Conservation (phyloP, 2,329 filamentous ascomycete species). For the Penicillium glabrum region DNA sequence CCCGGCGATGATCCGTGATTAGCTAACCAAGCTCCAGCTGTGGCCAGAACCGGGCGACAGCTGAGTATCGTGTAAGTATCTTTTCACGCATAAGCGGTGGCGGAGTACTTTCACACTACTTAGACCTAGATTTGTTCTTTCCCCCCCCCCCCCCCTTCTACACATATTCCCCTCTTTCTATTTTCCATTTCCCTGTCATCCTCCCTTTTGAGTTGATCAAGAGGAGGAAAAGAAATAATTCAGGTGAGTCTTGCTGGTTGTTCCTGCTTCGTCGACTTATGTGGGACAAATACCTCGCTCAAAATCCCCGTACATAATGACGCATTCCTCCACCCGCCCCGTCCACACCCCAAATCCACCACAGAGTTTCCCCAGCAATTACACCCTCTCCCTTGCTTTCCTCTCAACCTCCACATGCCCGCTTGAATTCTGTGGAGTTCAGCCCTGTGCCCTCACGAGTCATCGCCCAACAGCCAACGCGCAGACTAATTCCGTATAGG, state of each 20-base stretch:
- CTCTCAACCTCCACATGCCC: slow-evolving; percentile 26
- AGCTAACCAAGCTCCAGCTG: slow-evolving; percentile 11
- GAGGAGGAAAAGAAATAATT: background rate
- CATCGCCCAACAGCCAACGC: background rate
- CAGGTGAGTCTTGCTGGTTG: background rate
- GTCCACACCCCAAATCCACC: slow-evolving; percentile 22
- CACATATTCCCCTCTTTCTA: slow-evolving; percentile 8
- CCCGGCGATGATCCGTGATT: slow-evolving; percentile 16
- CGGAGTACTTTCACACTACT: slow-evolving; percentile 23
- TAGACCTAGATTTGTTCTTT: background rate
- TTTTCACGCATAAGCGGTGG: slow-evolving; percentile 19
- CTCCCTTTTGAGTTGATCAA: background rate
- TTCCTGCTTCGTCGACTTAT: background rate
- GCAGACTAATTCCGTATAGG: slow-evolving; percentile 19
- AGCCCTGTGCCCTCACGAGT: slow-evolving; percentile 9
- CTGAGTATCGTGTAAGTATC: slow-evolving; percentile 17
- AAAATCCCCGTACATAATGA: slow-evolving; percentile 34
- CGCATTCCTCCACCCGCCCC: slow-evolving; percentile 32
- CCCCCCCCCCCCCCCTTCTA: background rate
- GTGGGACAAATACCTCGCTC: slow-evolving; percentile 12
- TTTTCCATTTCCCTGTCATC: slow-evolving; percentile 5
- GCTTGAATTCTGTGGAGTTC: slow-evolving; percentile 17
- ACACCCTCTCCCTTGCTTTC: slow-evolving; percentile 18
- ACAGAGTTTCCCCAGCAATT: slow-evolving; percentile 13
- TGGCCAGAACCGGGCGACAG: slow-evolving; percentile 11